Evolutionary conservation across 352 stramenopile species (phyloP).

Genomic region (Hyphochytrium catenoides): DNA sequence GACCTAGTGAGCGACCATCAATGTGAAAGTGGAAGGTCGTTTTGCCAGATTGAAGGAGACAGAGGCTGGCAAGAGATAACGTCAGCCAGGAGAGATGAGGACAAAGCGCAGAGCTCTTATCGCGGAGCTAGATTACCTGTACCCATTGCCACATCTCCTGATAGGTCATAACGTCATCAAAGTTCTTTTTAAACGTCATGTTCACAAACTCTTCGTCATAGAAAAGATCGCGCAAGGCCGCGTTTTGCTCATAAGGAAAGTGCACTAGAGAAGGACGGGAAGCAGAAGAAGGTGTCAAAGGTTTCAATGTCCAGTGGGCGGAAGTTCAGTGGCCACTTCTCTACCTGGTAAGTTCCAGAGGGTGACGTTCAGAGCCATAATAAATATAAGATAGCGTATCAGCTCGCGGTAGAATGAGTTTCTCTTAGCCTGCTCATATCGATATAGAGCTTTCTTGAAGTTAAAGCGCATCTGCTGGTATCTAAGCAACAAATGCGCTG

Average conservation of each 20-base stretch:
- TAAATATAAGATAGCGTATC: constrained; percentile 36
- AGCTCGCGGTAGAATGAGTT: constrained; percentile 56
- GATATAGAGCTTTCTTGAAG: constrained; percentile 54
- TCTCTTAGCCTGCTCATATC: constrained; percentile 45
- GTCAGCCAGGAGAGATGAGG: no score
- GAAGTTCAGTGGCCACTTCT: no score
- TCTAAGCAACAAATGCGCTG: no score
- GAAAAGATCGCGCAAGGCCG: constrained; percentile 22
- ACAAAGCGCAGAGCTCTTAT: no score
- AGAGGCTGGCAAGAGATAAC: no score
- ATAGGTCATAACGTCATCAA: constrained; percentile 29
- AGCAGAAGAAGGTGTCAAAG: no score
- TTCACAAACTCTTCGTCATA: constrained; percentile 38
- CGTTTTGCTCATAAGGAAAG: constrained; percentile 43
- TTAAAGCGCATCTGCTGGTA: constrained; percentile 55
- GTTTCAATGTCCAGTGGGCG: no score
- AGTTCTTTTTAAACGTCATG: constrained; percentile 26
- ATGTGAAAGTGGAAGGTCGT: no score
- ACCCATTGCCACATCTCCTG: constrained; percentile 45
- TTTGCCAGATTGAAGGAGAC: no score
- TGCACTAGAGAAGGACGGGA: no score
- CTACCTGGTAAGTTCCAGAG: constrained; percentile 30
- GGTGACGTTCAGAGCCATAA: constrained; percentile 27
- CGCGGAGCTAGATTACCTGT: no score
- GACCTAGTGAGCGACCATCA: no score